phyloP scores from a whole-genome alignment of 345 rosid species.

The Nephelium lappaceum region DNA sequence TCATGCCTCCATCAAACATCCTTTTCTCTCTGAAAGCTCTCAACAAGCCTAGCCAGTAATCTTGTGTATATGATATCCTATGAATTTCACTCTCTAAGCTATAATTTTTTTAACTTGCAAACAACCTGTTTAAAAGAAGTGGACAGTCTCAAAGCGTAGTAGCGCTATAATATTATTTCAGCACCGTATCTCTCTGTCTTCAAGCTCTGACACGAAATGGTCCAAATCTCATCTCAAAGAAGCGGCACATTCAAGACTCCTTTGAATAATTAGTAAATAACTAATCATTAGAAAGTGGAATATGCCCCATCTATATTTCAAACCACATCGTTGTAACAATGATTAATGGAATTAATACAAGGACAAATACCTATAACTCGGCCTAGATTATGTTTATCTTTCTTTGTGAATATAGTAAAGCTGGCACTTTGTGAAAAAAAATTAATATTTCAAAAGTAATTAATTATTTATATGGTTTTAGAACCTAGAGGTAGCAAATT shows the following conservation, averaged over 20 bases:
- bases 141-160: neutral
- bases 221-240: conserved; percentile 1
- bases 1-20: conserved; percentile 35
- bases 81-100: neutral
- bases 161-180: neutral
- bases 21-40: neutral
- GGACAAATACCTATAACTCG: conserved; percentile 14
- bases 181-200: neutral
- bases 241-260: conserved; percentile 2
- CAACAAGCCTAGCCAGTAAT: neutral
- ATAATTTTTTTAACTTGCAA: neutral
- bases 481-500: no score
- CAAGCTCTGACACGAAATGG: neutral
- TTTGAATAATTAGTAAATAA: neutral
- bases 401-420: neutral
- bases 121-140: neutral
- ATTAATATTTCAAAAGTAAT: no score
- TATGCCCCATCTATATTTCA: conserved; percentile 13
- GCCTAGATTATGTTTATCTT: neutral
- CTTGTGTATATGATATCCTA: neutral
- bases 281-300: conserved; percentile 21
- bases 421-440: neutral
- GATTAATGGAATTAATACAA: neutral
- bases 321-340: conserved; percentile 10
- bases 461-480: no score